Evolutionary conservation across 208 protist species (phyloP).

Genomic region (Tetramitus jugosus): DNA sequence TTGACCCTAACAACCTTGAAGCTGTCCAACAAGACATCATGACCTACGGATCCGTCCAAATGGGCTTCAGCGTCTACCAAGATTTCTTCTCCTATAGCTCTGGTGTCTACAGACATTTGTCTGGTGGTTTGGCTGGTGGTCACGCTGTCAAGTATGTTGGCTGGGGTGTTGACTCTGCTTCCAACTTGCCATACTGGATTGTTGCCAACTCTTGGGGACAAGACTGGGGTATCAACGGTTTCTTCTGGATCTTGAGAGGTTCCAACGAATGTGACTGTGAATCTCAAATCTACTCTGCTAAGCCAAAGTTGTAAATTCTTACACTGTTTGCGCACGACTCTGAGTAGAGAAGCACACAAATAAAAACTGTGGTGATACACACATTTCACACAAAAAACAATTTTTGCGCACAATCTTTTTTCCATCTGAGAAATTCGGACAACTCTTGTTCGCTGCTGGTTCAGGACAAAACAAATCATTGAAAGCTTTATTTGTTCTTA

Average conservation of each 20-base stretch:
- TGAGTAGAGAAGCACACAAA: neutral
- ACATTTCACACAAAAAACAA: neutral
- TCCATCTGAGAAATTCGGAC: no score
- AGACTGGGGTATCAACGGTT: no score
- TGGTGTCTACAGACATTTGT: constrained; percentile 42
- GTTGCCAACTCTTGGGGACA: no score
- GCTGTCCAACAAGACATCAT: constrained; percentile 66
- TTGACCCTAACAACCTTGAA: neutral
- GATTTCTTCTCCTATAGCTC: constrained; percentile 3
- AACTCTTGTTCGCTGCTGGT: no score
- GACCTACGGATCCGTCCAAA: constrained; percentile 68
- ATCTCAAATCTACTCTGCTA: neutral
- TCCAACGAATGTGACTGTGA: constrained; percentile 19
- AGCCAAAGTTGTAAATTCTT: neutral
- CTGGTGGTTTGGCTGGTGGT: neutral
- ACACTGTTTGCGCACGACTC: neutral
- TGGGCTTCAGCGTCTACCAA: constrained; percentile 68
- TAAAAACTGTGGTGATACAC: neutral
- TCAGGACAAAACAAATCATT: no score
- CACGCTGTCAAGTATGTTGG: constrained; percentile 6
- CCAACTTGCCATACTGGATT: constrained; percentile 66
- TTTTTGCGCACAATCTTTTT: no score
- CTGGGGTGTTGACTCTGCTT: constrained; percentile 3
- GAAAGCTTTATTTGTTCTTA: no score
- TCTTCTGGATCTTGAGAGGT: constrained; percentile 37